Evolutionary conservation across 257 asterid species (phyloP), one percentile per base, ranked within the genome.

Genomic region (Linaria vulgaris): DNA sequence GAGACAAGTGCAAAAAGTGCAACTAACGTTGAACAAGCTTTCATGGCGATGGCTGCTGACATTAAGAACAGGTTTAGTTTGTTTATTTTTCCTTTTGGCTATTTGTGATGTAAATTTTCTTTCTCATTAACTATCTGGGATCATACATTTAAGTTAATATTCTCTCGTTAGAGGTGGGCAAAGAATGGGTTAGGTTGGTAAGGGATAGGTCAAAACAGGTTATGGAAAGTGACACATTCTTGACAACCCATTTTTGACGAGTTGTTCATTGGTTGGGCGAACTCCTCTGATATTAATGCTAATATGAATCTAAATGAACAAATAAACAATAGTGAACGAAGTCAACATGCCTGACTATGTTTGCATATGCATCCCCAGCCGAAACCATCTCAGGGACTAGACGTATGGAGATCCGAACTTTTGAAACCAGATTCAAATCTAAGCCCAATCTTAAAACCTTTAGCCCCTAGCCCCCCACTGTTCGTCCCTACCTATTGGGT

Each of bases 1-100:
- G 97, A 88, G 80, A 85, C 97, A 34, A 91, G 97, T 85, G 96
- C 97, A 25, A 91, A 88, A 66, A 76, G 79, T 80, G 95, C 97
- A 52, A 83, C 85, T 30, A 91, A 88, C 5, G 95, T 91, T 5
- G 97, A 91, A 68, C 83, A 88, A 68, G 95, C 96, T 78, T 91
- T 91, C 81, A 91, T 88, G 97, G 95, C 95, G 15, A 90, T 90
- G 97, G 70, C 97, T 64, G 88, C 85, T 72, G 85, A 83, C 64
- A 84, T 88, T 48, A 91, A 91, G 80, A 85, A 72, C 38, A 88
- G 88, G 97, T 91, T 63, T 64, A 63, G 41, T 19, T 30, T 38
- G 38, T 3, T n/a, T 55, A 10, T 41, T 19, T 9, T 63, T n/a
- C 37, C 6, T 4, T 15, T 10, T 23, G 6, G 37, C 9, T 53